phyloP scores from a whole-genome alignment of 768 basidiomycete genomes.

The Suillus variegatus region DNA sequence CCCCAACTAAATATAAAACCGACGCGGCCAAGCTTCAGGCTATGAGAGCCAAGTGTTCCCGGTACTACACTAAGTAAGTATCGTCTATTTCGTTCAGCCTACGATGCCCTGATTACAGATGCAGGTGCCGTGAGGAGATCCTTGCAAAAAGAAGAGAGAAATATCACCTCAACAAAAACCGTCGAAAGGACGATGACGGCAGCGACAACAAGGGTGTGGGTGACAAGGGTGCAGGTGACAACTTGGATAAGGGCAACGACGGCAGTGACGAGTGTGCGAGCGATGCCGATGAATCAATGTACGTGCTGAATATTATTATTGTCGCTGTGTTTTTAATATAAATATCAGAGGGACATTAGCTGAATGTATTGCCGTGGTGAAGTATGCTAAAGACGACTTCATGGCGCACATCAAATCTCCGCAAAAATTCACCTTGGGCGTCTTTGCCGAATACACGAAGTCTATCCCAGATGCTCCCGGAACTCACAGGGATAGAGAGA shows the following conservation, averaged over 20 bases:
- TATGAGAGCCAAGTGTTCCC: too few species aligned
- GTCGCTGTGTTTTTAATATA: neutral
- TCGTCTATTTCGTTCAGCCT: neutral
- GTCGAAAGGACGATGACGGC: neutral
- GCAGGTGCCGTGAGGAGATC: neutral
- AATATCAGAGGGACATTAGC: neutral
- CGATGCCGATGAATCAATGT: neutral
- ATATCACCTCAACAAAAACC: neutral
- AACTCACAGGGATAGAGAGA: neutral
- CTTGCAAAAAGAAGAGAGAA: neutral
- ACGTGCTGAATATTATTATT: neutral
- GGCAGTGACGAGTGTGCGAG: neutral
- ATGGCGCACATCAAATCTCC: neutral
- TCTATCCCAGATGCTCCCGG: neutral
- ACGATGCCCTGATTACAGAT: neutral
- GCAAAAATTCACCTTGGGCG: neutral
- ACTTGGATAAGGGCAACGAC: too few species aligned
- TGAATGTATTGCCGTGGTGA: neutral
- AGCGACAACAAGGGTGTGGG: neutral
- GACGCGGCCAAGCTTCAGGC: too few species aligned
- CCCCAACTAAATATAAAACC: too few species aligned
- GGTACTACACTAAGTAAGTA: too few species aligned
- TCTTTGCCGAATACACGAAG: neutral
- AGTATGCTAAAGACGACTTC: neutral
- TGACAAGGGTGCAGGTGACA: neutral